phyloP scores from a whole-genome alignment of 164 flowering plant species.

The Vitis labrusca region DNA sequence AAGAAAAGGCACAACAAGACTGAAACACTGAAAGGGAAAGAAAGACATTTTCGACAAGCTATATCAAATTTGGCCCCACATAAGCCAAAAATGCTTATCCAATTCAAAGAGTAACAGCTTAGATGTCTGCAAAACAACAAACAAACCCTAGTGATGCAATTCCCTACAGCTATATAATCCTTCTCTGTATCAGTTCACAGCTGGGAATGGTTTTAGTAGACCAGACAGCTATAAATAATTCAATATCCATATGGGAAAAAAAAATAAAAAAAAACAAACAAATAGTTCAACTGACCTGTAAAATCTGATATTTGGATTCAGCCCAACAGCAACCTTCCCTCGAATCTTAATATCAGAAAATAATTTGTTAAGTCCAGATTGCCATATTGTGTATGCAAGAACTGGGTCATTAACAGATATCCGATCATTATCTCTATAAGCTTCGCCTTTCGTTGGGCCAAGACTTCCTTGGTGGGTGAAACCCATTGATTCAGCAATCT shows the following conservation, averaged over 20 bases:
- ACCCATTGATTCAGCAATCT: slow-evolving; percentile 73
- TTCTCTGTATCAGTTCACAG: neutral
- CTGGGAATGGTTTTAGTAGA: neutral
- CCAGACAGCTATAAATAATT: neutral
- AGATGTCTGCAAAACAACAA: too few relatives aligned
- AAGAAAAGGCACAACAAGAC: neutral
- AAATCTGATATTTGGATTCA: slow-evolving; percentile 92
- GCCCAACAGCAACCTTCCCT: slow-evolving; percentile 84
- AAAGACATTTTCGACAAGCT: neutral
- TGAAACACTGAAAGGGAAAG: neutral
- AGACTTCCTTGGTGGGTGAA: slow-evolving; percentile 92
- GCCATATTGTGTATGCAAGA: slow-evolving; percentile 80
- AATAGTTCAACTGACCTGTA: slow-evolving; percentile 58
- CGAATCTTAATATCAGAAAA: slow-evolving; percentile 69
- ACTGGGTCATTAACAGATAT: slow-evolving; percentile 72
- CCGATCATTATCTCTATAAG: slow-evolving; percentile 89
- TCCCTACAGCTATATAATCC: neutral
- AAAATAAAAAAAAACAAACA: neutral
- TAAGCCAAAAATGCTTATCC: neutral
- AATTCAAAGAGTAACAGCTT: neutral
- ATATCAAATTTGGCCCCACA: neutral
- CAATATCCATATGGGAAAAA: neutral
- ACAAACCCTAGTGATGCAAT: neutral
- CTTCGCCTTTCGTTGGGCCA: slow-evolving; percentile 90
- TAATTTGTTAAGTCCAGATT: slow-evolving; percentile 66